These are phyloP conservation scores for Sordariomycetes sp. DNA, from an alignment of 2,329 filamentous ascomycete genomes.

Conservation along the genomic window DNA sequence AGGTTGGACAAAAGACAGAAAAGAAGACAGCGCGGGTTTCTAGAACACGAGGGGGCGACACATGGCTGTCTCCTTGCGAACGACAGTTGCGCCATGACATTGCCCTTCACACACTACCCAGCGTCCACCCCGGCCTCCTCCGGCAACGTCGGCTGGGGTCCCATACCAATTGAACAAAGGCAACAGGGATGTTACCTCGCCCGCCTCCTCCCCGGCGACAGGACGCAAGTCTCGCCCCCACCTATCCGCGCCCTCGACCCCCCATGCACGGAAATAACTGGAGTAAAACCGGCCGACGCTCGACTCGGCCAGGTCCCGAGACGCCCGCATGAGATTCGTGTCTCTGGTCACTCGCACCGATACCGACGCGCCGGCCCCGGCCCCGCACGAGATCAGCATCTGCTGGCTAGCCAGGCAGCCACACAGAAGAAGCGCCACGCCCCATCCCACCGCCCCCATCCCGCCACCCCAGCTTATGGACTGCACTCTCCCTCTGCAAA, in stretches of 20 bases:
- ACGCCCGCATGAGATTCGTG: background rate
- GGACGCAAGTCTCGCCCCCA: background rate
- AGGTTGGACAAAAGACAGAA: background rate
- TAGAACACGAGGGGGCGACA: background rate
- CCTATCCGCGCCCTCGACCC: background rate
- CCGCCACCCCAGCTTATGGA: no score
- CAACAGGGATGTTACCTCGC: no score
- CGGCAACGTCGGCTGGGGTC: no score
- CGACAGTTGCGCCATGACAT: background rate
- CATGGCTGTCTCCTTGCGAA: background rate
- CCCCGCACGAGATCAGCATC: no score
- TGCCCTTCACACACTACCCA: background rate
- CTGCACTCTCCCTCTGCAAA: no score
- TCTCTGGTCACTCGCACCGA: background rate
- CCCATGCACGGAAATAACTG: background rate
- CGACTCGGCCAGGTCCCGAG: background rate
- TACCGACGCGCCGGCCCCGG: background rate
- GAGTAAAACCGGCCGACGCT: background rate
- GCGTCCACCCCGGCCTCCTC: background rate
- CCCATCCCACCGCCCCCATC: no score
- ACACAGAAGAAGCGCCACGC: no score
- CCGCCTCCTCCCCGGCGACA: background rate
- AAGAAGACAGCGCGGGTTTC: background rate
- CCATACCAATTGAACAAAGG: no score
- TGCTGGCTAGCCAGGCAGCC: no score